Base-by-base conservation (phyloP, 1,284 basidiomycete genomes). In the Cystobasidiaceae sp. region DNA sequence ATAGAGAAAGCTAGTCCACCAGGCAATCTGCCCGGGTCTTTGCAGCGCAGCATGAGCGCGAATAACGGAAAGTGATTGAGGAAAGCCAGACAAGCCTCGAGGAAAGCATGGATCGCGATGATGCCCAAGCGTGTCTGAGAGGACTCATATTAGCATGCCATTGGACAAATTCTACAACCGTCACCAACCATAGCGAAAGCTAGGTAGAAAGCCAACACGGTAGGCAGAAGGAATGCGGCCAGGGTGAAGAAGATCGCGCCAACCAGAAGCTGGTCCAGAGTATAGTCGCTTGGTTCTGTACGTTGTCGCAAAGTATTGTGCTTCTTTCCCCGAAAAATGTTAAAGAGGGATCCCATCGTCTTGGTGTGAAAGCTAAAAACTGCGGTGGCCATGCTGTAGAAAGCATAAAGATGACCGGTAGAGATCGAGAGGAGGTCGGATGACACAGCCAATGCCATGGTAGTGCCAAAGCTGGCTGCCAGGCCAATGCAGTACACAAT, bases 171-270 rank as follows among this genome's bases (percentile, higher is more conserved):
- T n/a, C n/a, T n/a, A n/a, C n/a, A n/a, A n/a, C n/a, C n/a, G n/a
- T n/a, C 39, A 73, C 85, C 75, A 64, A 92, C 89, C 62, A 84
- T 68, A 2, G 87, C 86, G 70, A 97, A 94, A 0, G 93, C 78
- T 0, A 84, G 77, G 70, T 93, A 92, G 75, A 94, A 98, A 0
- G 86, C 87, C 27, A 89, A 74, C 2, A 94, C 84, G 0, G 96
- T 97, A 0, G 96, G 94, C 63, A 90, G 87, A 4, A 97, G 81
- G 75, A 98, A 97, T 0, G 87, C 85, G 3, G 91, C 82, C n/a
- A 97, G 82, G 0, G 93, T 97, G 79, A 98, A 97, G 25, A 98
- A 81, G 45, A 98, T 87, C 0, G 94, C 94, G 15, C 94, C 94
- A 30, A 98, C 86, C 30, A 97, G 81, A 11, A 97, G 82, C 75